phyloP scores from a whole-genome alignment of 805 yeast genomes.

The Ogataea saltuana region DNA sequence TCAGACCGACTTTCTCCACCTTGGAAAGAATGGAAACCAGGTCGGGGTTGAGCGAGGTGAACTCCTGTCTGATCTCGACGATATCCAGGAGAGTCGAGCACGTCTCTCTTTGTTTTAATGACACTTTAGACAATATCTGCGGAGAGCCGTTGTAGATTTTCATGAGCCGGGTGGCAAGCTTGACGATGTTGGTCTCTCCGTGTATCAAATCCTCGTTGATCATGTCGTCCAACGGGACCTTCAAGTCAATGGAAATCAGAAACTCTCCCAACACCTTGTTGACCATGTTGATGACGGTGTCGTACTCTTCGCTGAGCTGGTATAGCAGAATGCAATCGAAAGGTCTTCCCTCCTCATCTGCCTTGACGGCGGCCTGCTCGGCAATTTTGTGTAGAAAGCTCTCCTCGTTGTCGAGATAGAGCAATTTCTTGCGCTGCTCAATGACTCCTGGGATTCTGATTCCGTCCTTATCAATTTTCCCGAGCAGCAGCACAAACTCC shows the following conservation, averaged over 20 bases:
- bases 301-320: constrained; percentile 85
- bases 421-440: constrained; percentile 69
- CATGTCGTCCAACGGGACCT: constrained; percentile 24
- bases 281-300: constrained; percentile 72
- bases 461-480: constrained; percentile 80
- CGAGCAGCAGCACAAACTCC: constrained; percentile 77
- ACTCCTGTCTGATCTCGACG: constrained; percentile 60
- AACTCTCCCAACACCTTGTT: constrained; percentile 79
- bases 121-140: constrained; percentile 56
- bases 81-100: constrained; percentile 64
- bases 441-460: constrained; percentile 78
- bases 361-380: constrained; percentile 80
- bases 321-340: constrained; percentile 83
- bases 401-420: constrained; percentile 57
- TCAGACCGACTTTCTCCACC: constrained; percentile 59
- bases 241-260: constrained; percentile 61
- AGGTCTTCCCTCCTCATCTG: constrained; percentile 88
- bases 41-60: constrained; percentile 59
- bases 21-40: constrained; percentile 41
- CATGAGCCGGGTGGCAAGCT: constrained; percentile 47
- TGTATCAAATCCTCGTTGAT: constrained; percentile 28
- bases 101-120: constrained; percentile 59
- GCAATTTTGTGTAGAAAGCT: constrained; percentile 70
- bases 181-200: constrained; percentile 48
- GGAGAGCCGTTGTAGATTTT: constrained; percentile 54